Evolutionary conservation across 1,284 basidiomycete genomes (phyloP).

Genomic region (Cutaneotrichosporon arboriforme): DNA sequence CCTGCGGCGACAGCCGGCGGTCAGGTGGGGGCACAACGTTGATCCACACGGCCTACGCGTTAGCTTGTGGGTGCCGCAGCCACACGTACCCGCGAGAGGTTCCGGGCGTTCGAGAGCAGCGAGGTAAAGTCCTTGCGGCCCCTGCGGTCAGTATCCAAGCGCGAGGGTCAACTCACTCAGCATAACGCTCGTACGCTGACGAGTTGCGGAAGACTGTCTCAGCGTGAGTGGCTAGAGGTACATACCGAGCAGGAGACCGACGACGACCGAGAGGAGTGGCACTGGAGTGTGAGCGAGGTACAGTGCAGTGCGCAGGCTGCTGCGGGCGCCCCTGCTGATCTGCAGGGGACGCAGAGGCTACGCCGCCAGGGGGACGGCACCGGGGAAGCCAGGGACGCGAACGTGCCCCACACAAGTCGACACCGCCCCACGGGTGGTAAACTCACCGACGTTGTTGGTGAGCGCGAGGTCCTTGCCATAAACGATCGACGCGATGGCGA

Average conservation of each 20-base stretch:
- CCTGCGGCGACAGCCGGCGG: background rate
- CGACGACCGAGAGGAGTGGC: constrained; percentile 81
- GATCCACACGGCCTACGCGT: constrained; percentile 63
- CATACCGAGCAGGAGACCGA: constrained; percentile 51
- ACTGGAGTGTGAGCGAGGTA: constrained; percentile 44
- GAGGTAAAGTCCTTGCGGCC: constrained; percentile 70
- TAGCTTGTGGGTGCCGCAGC: background rate
- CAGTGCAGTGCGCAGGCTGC: background rate
- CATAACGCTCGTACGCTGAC: constrained; percentile 45
- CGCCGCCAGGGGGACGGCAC: background rate
- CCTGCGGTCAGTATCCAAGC: constrained; percentile 49
- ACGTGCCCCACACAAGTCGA: background rate
- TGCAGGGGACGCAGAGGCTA: too few relatives aligned
- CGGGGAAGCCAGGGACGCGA: background rate
- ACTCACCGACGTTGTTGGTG: constrained; percentile 45
- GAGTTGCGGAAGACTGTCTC: constrained; percentile 60
- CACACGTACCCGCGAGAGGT: constrained; percentile 52
- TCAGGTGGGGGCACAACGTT: constrained; percentile 59
- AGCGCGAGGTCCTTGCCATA: constrained; percentile 39
- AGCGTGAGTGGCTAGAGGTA: constrained; percentile 48
- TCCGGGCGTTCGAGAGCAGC: constrained; percentile 53
- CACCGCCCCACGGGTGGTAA: background rate
- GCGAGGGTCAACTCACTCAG: constrained; percentile 55
- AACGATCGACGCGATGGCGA: constrained; percentile 37
- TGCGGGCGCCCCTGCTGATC: background rate